These are phyloP conservation scores for Pleomassaria siparia DNA, from an alignment of 2,329 filamentous ascomycete genomes.

Conservation along the genomic window DNA sequence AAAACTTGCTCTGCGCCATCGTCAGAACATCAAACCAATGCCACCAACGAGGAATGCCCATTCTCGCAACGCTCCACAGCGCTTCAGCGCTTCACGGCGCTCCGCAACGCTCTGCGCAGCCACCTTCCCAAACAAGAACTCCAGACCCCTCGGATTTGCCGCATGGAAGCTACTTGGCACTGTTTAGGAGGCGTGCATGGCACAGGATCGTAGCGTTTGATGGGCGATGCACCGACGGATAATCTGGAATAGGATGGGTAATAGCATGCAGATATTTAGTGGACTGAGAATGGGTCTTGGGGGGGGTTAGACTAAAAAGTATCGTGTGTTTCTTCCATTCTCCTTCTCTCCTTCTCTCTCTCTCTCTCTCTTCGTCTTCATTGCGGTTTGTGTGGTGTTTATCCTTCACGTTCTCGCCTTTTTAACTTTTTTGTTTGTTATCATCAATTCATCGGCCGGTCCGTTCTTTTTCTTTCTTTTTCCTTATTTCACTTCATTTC, in stretches of 20 bases:
- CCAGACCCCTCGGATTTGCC: slow-evolving; percentile 14
- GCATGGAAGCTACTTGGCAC: slow-evolving; percentile 21
- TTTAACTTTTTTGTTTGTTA: slow-evolving; percentile 5
- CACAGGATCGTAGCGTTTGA: too few relatives aligned
- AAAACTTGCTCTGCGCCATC: slow-evolving; percentile 31
- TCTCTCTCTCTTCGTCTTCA: slow-evolving; percentile 10
- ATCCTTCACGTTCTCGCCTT: slow-evolving; percentile 4
- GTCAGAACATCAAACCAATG: slow-evolving; percentile 27
- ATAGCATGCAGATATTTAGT: too few relatives aligned
- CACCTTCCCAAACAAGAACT: neutral
- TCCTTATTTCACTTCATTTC: slow-evolving; percentile 2
- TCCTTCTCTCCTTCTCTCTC: slow-evolving; percentile 5
- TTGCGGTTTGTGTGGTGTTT: slow-evolving; percentile 2
- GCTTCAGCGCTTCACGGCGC: too few relatives aligned
- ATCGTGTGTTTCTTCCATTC: slow-evolving; percentile 2
- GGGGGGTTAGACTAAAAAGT: neutral
- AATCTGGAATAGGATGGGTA: neutral
- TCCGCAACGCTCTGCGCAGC: too few relatives aligned
- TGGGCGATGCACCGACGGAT: neutral
- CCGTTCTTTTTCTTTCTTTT: slow-evolving; percentile 17
- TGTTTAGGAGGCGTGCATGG: slow-evolving; percentile 8
- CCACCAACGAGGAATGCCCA: slow-evolving; percentile 8
- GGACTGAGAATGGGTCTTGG: neutral
- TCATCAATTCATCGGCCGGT: slow-evolving; percentile 31
- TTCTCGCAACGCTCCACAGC: too few relatives aligned